phyloP scores from a whole-genome alignment of 768 basidiomycete genomes.

The Hypsizygus marmoreus region DNA sequence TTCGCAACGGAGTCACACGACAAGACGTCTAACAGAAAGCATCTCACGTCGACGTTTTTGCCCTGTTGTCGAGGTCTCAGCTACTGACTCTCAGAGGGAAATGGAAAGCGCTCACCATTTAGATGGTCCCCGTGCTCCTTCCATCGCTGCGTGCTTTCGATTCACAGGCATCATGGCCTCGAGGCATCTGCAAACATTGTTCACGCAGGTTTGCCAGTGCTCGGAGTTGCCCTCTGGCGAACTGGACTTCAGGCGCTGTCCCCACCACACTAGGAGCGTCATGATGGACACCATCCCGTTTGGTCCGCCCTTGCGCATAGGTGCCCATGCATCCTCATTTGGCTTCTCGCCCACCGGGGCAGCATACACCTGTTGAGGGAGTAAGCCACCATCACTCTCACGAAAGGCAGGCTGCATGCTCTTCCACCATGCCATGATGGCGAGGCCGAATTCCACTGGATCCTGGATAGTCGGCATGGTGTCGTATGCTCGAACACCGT shows the following conservation, averaged over 20 bases:
- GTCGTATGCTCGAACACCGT: constrained; percentile 5
- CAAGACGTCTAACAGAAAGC: too few species aligned
- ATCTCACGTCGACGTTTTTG: too few species aligned
- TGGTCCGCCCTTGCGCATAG: constrained; percentile 8
- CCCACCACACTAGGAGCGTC: constrained; percentile 15
- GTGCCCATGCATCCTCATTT: constrained; percentile 4
- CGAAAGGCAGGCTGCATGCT: constrained; percentile 14
- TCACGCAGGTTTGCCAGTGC: constrained; percentile 5
- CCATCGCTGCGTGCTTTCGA: too few species aligned
- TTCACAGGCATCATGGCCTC: too few species aligned
- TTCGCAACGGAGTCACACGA: too few species aligned
- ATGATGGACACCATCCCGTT: constrained; percentile 13
- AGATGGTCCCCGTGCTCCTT: too few species aligned
- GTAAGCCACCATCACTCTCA: background rate
- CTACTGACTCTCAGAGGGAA: too few species aligned
- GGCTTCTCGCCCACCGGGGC: background rate
- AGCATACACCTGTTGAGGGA: background rate
- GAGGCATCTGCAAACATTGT: constrained; percentile 5
- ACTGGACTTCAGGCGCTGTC: constrained; percentile 1
- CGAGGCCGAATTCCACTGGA: constrained; percentile 16
- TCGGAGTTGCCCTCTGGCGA: constrained; percentile 4
- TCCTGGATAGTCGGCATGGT: constrained; percentile 8
- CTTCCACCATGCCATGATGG: constrained; percentile 18
- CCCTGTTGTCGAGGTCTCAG: too few species aligned
- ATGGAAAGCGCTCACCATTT: too few species aligned